These are phyloP conservation scores for Prototheca wickerhamii DNA, from an alignment of 163 green algal species.

Conservation along the genomic window DNA sequence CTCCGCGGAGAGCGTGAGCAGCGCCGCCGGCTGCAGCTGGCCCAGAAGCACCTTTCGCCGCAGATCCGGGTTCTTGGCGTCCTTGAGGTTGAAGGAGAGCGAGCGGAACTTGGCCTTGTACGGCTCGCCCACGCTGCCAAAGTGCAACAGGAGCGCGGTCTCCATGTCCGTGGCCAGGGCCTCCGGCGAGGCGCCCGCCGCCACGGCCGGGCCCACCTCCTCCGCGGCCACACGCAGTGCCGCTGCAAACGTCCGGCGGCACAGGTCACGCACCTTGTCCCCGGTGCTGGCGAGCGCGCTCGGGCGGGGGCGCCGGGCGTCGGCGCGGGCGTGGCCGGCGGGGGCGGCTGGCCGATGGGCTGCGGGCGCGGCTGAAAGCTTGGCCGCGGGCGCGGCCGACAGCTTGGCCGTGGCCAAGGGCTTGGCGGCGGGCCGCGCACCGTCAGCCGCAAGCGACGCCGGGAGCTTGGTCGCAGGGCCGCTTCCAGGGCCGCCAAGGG, in stretches of 20 bases:
- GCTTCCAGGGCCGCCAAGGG: no score
- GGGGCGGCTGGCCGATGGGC: no score
- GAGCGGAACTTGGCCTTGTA: conserved; percentile 85
- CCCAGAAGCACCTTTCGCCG: conserved; percentile 54
- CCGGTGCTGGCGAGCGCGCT: conserved; percentile 21
- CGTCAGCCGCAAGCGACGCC: no score
- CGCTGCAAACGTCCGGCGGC: conserved; percentile 48
- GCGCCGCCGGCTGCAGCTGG: conserved; percentile 43
- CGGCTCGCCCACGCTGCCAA: conserved; percentile 43
- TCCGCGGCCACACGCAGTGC: conserved; percentile 24
- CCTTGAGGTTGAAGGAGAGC: conserved; percentile 92
- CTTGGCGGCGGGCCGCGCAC: no score
- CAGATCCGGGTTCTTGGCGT: conserved; percentile 83
- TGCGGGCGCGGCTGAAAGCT: neutral
- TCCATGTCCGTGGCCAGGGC: conserved; percentile 36
- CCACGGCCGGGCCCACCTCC: neutral
- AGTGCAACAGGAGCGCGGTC: conserved; percentile 2
- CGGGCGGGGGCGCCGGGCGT: neutral
- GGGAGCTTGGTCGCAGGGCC: no score
- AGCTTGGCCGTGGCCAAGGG: neutral
- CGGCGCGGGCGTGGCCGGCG: no score
- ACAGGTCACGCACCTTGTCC: conserved; percentile 59
- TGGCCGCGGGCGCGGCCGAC: no score
- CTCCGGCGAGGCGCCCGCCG: neutral
- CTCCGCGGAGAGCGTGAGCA: conserved; percentile 68